Conservation (phyloP, 139 green algal genomes). For the Choricystis sp. region DNA sequence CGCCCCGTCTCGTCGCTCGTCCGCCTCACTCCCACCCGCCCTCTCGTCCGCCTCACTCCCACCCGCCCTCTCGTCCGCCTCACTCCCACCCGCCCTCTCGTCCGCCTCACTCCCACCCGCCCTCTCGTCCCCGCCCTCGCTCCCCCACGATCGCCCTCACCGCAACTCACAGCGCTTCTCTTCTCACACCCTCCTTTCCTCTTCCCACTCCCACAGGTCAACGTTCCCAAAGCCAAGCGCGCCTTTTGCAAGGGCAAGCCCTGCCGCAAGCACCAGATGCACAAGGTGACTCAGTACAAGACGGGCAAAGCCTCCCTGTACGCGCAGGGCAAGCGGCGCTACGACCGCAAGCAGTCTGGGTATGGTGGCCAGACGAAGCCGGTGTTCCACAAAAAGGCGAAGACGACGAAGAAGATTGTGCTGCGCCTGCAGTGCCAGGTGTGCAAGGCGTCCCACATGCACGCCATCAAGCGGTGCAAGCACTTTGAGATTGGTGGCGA, state of each 20-base stretch:
- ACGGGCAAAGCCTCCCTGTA: constrained; percentile 97
- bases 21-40: too few species aligned
- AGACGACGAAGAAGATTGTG: constrained; percentile 99
- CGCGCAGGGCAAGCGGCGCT: constrained; percentile 95
- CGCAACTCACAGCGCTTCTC: background rate
- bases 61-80: too few species aligned
- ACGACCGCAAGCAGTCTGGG: constrained; percentile 96
- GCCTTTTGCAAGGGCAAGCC: constrained; percentile 94
- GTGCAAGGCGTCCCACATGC: constrained; percentile 90
- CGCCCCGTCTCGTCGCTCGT: too few species aligned
- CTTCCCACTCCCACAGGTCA: constrained; percentile 61
- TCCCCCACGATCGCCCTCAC: too few species aligned
- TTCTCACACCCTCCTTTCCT: background rate
- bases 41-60: too few species aligned
- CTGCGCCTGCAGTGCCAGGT: constrained; percentile 81
- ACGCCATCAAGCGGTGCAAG: constrained; percentile 98
- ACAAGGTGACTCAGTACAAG: constrained; percentile 99
- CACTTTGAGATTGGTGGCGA: constrained; percentile 94
- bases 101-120: too few species aligned
- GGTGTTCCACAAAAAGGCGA: constrained; percentile 99
- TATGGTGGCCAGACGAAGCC: constrained; percentile 99
- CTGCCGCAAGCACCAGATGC: constrained; percentile 91
- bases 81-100: too few species aligned
- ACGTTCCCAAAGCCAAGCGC: constrained; percentile 97
- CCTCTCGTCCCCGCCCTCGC: too few species aligned